A percentile compares a stretch with the other conserved stretches of the same genome.
These are phyloP conservation scores for Botrytis galanthina DNA, from an alignment of 2,329 filamentous ascomycete species.

Conservation along the genomic window DNA sequence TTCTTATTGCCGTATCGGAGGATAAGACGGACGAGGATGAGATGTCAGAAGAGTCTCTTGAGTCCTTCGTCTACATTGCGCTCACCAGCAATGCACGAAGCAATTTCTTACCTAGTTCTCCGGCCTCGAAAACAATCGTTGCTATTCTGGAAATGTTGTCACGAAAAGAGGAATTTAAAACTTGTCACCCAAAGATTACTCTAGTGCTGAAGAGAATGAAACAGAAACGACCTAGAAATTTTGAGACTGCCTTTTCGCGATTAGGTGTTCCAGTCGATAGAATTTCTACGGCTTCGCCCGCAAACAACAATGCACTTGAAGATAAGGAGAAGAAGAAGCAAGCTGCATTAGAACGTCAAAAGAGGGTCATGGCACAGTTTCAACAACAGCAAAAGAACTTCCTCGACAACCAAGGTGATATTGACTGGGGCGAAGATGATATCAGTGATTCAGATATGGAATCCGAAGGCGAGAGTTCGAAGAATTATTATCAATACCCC, in stretches of 20 bases:
- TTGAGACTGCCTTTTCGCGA: constrained; percentile 64
- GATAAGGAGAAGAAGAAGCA: constrained; percentile 84
- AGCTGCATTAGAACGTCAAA: constrained; percentile 84
- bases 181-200: constrained; percentile 79
- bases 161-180: constrained; percentile 71
- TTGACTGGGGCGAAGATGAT: constrained; percentile 85
- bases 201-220: constrained; percentile 82
- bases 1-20: constrained; percentile 81
- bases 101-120: constrained; percentile 58
- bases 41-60: constrained; percentile 46
- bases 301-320: constrained; percentile 54
- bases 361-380: constrained; percentile 95
- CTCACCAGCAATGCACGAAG: constrained; percentile 62
- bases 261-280: constrained; percentile 71
- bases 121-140: constrained; percentile 60
- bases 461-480: constrained; percentile 58
- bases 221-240: constrained; percentile 73
- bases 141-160: constrained; percentile 61
- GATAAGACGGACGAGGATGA: constrained; percentile 63
- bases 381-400: constrained; percentile 97
- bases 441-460: constrained; percentile 67
- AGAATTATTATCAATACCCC: constrained; percentile 85
- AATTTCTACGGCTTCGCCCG: constrained; percentile 80
- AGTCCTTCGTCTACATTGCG: constrained; percentile 72
- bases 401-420: constrained; percentile 78